Evolutionary conservation across 1,284 basidiomycete species (phyloP), one percentile per base, ranked within the genome.

Genomic region (Porodaedalea pini): DNA sequence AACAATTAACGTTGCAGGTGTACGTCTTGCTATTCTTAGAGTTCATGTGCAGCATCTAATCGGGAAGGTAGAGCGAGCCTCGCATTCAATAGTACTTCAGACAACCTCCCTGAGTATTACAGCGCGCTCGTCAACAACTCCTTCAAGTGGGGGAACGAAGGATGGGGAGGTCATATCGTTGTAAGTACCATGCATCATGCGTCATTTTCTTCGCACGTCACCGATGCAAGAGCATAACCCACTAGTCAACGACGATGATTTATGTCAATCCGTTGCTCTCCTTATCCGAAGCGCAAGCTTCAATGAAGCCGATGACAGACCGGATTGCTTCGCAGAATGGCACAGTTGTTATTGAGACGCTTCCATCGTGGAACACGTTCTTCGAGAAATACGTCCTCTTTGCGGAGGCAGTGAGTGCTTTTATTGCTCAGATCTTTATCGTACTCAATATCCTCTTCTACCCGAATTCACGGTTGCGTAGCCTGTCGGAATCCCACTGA

Each of bases 361-460:
- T 70, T 15, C 68, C 68, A 0, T 68, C 67, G 17, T 73, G 66
- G 66, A 58, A 65, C 43, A 61, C 64, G 4, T 73, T 70, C 66
- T 74, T 71, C 63, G 55, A 51, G 40, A 68, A 70, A 52, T 71
- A 67, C 44, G 68, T 69, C 15, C 50, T 62, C 4, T 13, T 61
- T 4, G 66, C 65, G 2, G 63, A 71, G 57, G 68, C 64, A 1
- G 68, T 70, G 51, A 45, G 65, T 63, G 17, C 3, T 7, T 32
- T 45, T 57, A 49, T 36, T 21, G 21, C 13, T n/a, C n/a, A n/a
- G n/a, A n/a, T 40, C 11, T 47, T 40, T 23, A 32, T 23, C 10
- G 39, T 23, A n/a, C n/a, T 19, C 10, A 34, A 13, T 8, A 17
- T 48, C 54, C 67, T 2, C 17, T 43, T 43, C 17, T 43, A 48